Evolutionary conservation across 2,329 filamentous ascomycete species (phyloP).

Genomic region (Zasmidium cellare): DNA sequence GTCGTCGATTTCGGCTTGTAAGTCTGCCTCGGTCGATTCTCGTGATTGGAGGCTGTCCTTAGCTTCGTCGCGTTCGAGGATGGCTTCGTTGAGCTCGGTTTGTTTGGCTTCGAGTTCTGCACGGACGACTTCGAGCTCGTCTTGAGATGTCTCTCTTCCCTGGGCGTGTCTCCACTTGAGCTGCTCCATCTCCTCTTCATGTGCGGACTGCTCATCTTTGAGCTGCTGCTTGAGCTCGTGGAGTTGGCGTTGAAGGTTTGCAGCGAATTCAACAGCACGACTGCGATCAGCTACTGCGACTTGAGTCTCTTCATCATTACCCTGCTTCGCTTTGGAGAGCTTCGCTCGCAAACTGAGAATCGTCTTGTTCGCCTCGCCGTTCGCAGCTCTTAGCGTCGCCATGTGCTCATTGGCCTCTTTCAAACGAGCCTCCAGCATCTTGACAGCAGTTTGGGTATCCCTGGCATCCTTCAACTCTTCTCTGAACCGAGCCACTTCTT

Average conservation of each 20-base stretch:
- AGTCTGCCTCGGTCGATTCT: conserved; percentile 5
- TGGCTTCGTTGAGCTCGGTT: conserved; percentile 26
- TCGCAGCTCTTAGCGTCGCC: conserved; percentile 16
- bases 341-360: conserved; percentile 14
- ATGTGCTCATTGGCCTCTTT: conserved; percentile 22
- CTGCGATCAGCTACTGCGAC: conserved; percentile 19
- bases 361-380: conserved; percentile 16
- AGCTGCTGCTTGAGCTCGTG: conserved; percentile 27
- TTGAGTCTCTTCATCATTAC: conserved; percentile 19
- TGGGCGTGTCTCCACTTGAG: conserved; percentile 17
- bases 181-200: conserved; percentile 23
- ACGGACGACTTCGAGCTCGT: conserved; percentile 19
- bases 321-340: conserved; percentile 15
- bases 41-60: conserved; percentile 19
- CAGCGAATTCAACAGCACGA: conserved; percentile 23
- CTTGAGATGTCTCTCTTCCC: conserved; percentile 11
- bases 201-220: conserved; percentile 20
- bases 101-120: conserved; percentile 25
- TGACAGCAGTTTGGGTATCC: conserved; percentile 17
- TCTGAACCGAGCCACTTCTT: conserved; percentile 23
- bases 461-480: conserved; percentile 21
- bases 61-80: conserved; percentile 29
- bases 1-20: conserved; percentile 14
- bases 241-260: conserved; percentile 22
- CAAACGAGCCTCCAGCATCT: conserved; percentile 24